Percentiles rank a stretch among this genome's conserved stretches.
These are phyloP conservation scores for Lodderomyces orthopsilosis DNA, from an alignment of 1,139 yeast species.

Conservation along the genomic window DNA sequence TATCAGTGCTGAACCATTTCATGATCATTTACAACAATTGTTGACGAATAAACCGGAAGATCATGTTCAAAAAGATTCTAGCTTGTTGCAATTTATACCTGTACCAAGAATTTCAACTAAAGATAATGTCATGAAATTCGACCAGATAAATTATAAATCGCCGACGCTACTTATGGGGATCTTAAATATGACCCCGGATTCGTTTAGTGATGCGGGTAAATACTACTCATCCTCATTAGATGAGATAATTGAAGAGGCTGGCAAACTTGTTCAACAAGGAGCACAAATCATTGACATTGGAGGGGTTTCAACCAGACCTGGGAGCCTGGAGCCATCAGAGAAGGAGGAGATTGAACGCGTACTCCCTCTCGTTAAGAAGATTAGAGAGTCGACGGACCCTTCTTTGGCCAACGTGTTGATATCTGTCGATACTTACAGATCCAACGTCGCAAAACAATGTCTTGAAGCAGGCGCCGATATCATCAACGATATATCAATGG, in stretches of 20 bases:
- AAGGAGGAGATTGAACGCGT: conserved; percentile 66
- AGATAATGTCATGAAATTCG: conserved; percentile 36
- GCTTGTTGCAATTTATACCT: conserved; percentile 46
- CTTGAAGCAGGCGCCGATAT: conserved; percentile 82
- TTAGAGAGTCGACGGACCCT: conserved; percentile 39
- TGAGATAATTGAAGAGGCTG: conserved; percentile 35
- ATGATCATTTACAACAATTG: conserved; percentile 63
- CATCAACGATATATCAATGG: conserved; percentile 89
- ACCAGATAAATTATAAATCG: conserved; percentile 30
- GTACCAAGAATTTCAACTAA: conserved; percentile 24
- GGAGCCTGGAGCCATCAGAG: conserved; percentile 56
- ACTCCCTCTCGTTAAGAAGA: conserved; percentile 62
- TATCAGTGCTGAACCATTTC: conserved; percentile 76
- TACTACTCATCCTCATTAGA: conserved; percentile 25
- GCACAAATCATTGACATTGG: conserved; percentile 81
- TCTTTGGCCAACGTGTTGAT: conserved; percentile 47
- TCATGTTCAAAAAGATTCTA: conserved; percentile 46
- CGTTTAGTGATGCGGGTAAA: conserved; percentile 90
- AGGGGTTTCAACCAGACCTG: conserved; percentile 91
- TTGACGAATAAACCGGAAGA: conserved; percentile 35
- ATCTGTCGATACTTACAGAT: conserved; percentile 83
- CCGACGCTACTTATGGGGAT: conserved; percentile 75
- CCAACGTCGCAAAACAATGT: conserved; percentile 68
- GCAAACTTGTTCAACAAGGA: conserved; percentile 51
- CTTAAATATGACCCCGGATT: conserved; percentile 87